Base-by-base conservation (phyloP, 306 rosid species). In the Vachellia pachyceras region DNA sequence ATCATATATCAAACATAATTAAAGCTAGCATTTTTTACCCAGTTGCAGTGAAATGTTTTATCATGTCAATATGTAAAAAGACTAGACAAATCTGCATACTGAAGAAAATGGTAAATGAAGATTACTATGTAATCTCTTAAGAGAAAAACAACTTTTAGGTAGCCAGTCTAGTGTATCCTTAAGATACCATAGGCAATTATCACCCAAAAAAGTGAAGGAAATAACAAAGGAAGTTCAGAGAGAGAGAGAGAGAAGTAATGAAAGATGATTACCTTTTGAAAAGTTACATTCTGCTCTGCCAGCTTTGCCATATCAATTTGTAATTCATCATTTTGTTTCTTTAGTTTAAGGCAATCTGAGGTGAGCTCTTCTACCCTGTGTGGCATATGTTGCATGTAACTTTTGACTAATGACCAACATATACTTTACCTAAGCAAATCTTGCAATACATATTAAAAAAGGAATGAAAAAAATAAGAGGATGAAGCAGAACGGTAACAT, bases 311-410 rank as follows among this genome's bases (percentile, higher is more conserved):
- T 90, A 80, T 89, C 89, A 85, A 40, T 77, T 77, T 79, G 84
- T 77, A 93, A 69, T 71, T 84, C 83, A 85, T 86, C 90, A 85
- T 85, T 90, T 52, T 75, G 72, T 79, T 87, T 88, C 87, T 88
- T 88, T 44, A 85, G 84, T 83, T 83, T 87, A 18, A 57, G 85
- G 82, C 84, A 90, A 37, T 87, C 91, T 42, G 87, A 82, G 50
- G 92, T 76, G 80, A 88, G 91, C 86, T 93, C 96, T 75, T 93
- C 98, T 72, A 93, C 36, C 89, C 99, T 95, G 92, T 73, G 83
- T 78, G 69, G 79, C 44, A 85, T 35, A 83, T 9, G 63, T 89
- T 83, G 68, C 83, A 72, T 55, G 71, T 77, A 69, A 80, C 72
- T 42, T 25, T 20, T 52, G 20, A 81, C 5, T 22, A 22, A 22